A percentile compares a stretch with the other conserved stretches of the same genome.
Evolutionary conservation across 106 monocot species (phyloP).

Genomic region (Dendrobium huoshanense): DNA sequence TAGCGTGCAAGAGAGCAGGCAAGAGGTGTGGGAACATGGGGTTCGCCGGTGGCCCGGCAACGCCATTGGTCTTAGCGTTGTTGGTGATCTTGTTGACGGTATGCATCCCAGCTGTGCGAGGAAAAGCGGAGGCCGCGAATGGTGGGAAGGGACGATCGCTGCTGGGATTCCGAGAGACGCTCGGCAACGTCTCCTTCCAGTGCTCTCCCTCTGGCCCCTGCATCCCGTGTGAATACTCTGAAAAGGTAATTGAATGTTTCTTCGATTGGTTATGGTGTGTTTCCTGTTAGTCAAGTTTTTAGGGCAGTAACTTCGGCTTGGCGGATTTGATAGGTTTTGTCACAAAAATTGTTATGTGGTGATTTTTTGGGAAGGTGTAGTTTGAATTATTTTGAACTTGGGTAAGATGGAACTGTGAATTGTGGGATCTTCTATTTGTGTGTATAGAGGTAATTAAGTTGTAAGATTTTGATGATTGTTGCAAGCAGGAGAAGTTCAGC

Average conservation of each 20-base stretch:
- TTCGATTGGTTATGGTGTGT: background rate
- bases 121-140: background rate
- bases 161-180: constrained; percentile 50
- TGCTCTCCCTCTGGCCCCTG: constrained; percentile 94
- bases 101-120: constrained; percentile 1
- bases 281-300: background rate
- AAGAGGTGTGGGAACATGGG: background rate
- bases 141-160: constrained; percentile 37
- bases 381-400: background rate
- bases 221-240: constrained; percentile 78
- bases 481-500: too few species aligned
- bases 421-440: background rate
- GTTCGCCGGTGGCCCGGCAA: background rate
- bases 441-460: background rate
- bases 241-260: constrained; percentile 52
- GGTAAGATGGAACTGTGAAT: background rate
- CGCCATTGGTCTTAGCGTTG: background rate
- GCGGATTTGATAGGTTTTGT: background rate
- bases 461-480: background rate
- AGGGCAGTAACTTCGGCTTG: background rate
- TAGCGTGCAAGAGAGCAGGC: too few species aligned
- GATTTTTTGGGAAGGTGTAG: background rate
- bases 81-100: background rate
- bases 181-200: constrained; percentile 68
- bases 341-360: background rate